A percentile compares a stretch with the other conserved stretches of the same genome.
Evolutionary conservation across 1,284 basidiomycete species (phyloP).

Genomic region (Cutaneotrichosporon sp.): DNA sequence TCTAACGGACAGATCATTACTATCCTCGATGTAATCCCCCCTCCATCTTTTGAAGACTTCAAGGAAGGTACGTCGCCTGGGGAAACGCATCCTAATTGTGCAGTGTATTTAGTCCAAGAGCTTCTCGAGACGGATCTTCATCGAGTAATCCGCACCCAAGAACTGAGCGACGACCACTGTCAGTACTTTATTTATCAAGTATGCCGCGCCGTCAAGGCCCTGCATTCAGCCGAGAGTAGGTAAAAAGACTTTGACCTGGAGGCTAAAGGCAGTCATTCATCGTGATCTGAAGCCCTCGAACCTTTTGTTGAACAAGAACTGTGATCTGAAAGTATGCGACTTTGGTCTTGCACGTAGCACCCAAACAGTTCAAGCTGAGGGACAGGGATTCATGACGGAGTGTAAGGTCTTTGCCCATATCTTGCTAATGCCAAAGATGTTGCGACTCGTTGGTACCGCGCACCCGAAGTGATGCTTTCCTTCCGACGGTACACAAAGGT

Average conservation of each 20-base stretch:
- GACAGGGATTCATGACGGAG: slow-evolving; percentile 34
- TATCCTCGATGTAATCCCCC: slow-evolving; percentile 90
- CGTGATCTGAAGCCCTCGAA: slow-evolving; percentile 95
- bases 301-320: slow-evolving; percentile 87
- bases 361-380: slow-evolving; percentile 73
- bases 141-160: slow-evolving; percentile 70
- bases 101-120: slow-evolving; percentile 64
- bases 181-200: slow-evolving; percentile 57
- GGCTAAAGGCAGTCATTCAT: slow-evolving; percentile 63
- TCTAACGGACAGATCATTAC: slow-evolving; percentile 69
- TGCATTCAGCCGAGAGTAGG: slow-evolving; percentile 75
- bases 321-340: slow-evolving; percentile 91
- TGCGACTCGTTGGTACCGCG: slow-evolving; percentile 62
- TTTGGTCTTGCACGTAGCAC: slow-evolving; percentile 86
- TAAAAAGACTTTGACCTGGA: slow-evolving; percentile 1
- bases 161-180: slow-evolving; percentile 82
- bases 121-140: slow-evolving; percentile 73
- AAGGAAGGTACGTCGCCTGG: slow-evolving; percentile 60
- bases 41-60: slow-evolving; percentile 79
- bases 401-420: slow-evolving; percentile 14
- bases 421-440: slow-evolving; percentile 7
- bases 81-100: not conserved
- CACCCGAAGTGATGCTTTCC: slow-evolving; percentile 93
- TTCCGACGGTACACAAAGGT: slow-evolving; percentile 95
- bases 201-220: slow-evolving; percentile 86